A percentile compares a stretch with the other conserved stretches of the same genome.
phyloP scores from a whole-genome alignment of 768 basidiomycete species.

The Erythrobasidium yunnanense region DNA sequence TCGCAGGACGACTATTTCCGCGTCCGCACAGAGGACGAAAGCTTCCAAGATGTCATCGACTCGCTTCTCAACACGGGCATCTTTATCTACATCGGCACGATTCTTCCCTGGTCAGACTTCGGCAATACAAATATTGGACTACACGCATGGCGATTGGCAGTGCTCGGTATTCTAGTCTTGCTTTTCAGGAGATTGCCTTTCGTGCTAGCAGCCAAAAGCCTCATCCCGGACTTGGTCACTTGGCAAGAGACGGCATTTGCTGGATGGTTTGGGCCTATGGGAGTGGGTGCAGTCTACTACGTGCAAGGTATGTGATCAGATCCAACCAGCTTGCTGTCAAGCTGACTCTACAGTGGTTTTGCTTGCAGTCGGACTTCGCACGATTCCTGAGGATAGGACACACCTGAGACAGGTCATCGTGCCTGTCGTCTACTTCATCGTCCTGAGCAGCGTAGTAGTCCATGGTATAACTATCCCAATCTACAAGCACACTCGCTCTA shows the following conservation, averaged over 20 bases:
- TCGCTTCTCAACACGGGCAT: conserved; percentile 35
- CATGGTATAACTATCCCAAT: conserved; percentile 49
- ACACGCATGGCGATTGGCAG: conserved; percentile 42
- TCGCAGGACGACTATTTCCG: conserved; percentile 37
- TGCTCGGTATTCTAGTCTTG: conserved; percentile 42
- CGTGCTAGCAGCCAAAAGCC: conserved; percentile 39
- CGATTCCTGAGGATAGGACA: conserved; percentile 40
- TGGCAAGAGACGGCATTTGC: conserved; percentile 40
- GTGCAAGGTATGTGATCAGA: no score
- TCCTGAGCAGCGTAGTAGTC: conserved; percentile 49
- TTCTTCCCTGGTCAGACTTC: conserved; percentile 39
- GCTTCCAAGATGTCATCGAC: conserved; percentile 39
- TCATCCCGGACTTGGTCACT: conserved; percentile 40
- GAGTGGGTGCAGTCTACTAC: conserved; percentile 41
- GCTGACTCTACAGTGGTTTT: no score
- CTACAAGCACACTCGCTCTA: conserved; percentile 7
- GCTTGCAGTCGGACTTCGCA: conserved; percentile 41
- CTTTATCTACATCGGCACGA: conserved; percentile 43
- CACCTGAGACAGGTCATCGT: conserved; percentile 38
- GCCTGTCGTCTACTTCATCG: conserved; percentile 66
- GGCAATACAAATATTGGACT: conserved; percentile 28
- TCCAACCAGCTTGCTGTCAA: no score
- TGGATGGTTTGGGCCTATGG: conserved; percentile 41
- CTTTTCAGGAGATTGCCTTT: conserved; percentile 42
- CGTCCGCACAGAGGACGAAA: conserved; percentile 40